Base-by-base conservation (phyloP, 1,139 yeast genomes). In the Suhomyces taliae region DNA sequence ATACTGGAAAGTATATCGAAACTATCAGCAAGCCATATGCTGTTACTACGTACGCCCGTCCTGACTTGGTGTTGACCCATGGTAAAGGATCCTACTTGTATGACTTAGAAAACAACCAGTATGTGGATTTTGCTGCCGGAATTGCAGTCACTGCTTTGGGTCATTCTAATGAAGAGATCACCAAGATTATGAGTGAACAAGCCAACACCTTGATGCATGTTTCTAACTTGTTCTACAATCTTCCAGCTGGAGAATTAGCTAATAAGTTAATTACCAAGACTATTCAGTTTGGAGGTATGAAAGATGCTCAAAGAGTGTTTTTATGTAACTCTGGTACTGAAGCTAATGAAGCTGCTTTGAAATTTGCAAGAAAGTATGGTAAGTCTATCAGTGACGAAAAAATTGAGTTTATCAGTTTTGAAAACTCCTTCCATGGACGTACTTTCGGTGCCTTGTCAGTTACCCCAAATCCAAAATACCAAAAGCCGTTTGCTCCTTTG, bases 131-230 rank as follows among this genome's bases (percentile, higher is more conserved):
- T 67, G 85, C 91, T 2, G 90, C 97, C 2, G 99, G 99, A 43
- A 90, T 93, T 56, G 98, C 99, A 1, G 99, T 93, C 12, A 91
- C 97, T n/a, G 85, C 88, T 1, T 73, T 93, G 53, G 99, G 99
- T 3, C 99, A 93, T 65, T 74, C 90, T 32, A 79, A 93, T 59
- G 82, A 84, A 6, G 85, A 82, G 52, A 77, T 93, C 36, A 78
- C 95, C 6, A 72, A 85, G 48, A 81, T 93, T 51, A 65, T 90
- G 50, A 66, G 71, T 47, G 85, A 86, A 40, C 99, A 93, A 67
- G 81, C 93, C 1, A 66, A 69, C 36, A 83, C 85, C 10, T 72
- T 93, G 54, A 75, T 90, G 48, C 99, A 93, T 62, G 80, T 90
- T 52, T 88, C 96, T 6, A 93, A 93, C 61, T 72, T 93, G 54